Percentiles rank a stretch among this genome's conserved stretches.
These are phyloP conservation scores for Eucalyptus rudis DNA, from an alignment of 345 rosid genomes.

Conservation along the genomic window DNA sequence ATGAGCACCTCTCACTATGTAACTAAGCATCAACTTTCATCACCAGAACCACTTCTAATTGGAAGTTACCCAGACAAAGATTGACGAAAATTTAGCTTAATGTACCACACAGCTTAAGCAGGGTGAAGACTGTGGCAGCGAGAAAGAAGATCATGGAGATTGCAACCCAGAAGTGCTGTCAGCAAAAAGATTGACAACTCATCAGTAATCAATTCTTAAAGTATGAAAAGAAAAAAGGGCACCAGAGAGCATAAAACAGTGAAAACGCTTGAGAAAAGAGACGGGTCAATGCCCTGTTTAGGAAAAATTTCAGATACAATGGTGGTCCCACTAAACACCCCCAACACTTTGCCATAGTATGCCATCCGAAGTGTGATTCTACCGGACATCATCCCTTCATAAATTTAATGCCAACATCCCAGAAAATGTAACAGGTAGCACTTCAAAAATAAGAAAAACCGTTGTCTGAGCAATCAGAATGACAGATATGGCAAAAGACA, in stretches of 20 bases:
- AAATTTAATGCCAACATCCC: neutral
- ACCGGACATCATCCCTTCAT: neutral
- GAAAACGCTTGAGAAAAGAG: neutral
- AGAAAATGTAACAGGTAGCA: neutral
- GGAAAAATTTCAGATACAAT: neutral
- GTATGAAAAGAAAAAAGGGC: neutral
- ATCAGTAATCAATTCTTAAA: neutral
- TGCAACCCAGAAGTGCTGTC: slow-evolving; percentile 96
- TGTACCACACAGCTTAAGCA: slow-evolving; percentile 84
- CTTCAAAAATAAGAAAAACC: neutral
- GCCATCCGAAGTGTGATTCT: neutral
- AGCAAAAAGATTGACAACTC: neutral
- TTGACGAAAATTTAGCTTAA: neutral
- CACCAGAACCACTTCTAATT: neutral
- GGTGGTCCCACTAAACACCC: neutral
- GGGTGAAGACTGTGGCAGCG: slow-evolving; percentile 84
- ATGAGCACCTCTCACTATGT: neutral
- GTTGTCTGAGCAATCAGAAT: neutral
- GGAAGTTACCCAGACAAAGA: neutral
- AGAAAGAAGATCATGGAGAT: slow-evolving; percentile 94
- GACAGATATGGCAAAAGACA: neutral
- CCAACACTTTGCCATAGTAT: neutral
- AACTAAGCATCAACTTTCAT: neutral
- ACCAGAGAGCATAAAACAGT: neutral
- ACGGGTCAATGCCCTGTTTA: neutral